These are phyloP conservation scores for Erythrophleum ivorense DNA, from an alignment of 331 rosid species.

Conservation along the genomic window DNA sequence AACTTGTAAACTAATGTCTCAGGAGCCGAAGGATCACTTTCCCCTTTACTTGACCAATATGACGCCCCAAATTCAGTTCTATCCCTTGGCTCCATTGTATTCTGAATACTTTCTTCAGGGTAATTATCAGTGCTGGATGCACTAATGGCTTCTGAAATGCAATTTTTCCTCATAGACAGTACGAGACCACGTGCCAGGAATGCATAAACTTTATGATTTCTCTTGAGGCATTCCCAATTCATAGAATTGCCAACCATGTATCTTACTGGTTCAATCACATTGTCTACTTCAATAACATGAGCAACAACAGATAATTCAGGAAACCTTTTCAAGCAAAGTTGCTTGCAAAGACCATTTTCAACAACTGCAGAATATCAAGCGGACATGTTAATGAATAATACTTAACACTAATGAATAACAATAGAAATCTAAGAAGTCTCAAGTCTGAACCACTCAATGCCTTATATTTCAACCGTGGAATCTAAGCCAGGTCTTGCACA, in stretches of 20 bases:
- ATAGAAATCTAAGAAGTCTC: slow-evolving; percentile 17
- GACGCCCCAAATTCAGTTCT: slow-evolving; percentile 42
- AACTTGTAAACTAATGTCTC: slow-evolving; percentile 63
- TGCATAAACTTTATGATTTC: slow-evolving; percentile 58
- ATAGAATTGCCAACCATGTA: slow-evolving; percentile 18
- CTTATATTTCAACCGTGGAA: not conserved
- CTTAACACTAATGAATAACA: not conserved
- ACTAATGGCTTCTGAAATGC: slow-evolving; percentile 52
- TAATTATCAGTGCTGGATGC: slow-evolving; percentile 78
- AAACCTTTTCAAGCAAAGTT: slow-evolving; percentile 64
- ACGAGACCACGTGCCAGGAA: slow-evolving; percentile 55
- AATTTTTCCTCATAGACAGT: slow-evolving; percentile 37
- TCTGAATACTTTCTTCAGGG: slow-evolving; percentile 53
- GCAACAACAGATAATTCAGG: slow-evolving; percentile 57
- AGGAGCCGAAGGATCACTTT: slow-evolving; percentile 56
- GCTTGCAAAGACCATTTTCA: slow-evolving; percentile 58
- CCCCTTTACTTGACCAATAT: slow-evolving; percentile 84
- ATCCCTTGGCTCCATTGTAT: slow-evolving; percentile 62
- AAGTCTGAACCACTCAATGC: not conserved
- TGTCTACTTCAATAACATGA: slow-evolving; percentile 49
- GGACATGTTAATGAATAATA: not conserved
- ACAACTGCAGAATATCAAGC: slow-evolving; percentile 58
- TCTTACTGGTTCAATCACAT: slow-evolving; percentile 49
- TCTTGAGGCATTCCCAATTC: slow-evolving; percentile 52
- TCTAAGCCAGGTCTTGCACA: not conserved